Percentiles rank a stretch among this genome's conserved stretches.
phyloP scores from a whole-genome alignment of 192 early-diverging fungal species.

The Mortierella alpina region DNA sequence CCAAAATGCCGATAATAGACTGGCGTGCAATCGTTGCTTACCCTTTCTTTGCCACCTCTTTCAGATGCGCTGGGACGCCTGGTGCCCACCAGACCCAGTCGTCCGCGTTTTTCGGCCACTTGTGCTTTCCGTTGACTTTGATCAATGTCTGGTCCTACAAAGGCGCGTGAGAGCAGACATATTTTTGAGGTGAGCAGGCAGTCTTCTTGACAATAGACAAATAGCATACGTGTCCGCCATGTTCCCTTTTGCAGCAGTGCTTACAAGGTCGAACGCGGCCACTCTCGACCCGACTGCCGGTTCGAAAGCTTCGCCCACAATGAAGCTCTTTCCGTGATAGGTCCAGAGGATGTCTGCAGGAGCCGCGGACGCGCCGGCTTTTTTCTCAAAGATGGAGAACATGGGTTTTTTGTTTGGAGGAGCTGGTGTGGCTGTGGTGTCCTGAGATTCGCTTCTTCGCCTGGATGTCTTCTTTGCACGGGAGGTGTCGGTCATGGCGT shows the following conservation, averaged over 20 bases:
- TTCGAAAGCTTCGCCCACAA: constrained; percentile 41
- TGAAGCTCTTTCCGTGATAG: constrained; percentile 34
- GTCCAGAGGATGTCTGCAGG: constrained; percentile 29
- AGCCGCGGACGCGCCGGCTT: not conserved
- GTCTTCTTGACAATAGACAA: not conserved
- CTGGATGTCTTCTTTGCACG: not conserved
- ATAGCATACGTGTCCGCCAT: not conserved
- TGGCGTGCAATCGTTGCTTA: constrained; percentile 45
- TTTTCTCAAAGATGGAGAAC: constrained; percentile 46
- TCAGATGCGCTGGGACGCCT: constrained; percentile 67
- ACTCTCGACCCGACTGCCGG: constrained; percentile 56
- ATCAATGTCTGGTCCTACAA: constrained; percentile 82
- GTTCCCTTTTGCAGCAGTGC: not conserved
- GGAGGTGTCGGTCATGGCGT: constrained; percentile 8
- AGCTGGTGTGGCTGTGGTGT: not conserved
- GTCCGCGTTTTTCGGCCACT: constrained; percentile 70
- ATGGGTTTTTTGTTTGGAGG: constrained; percentile 30
- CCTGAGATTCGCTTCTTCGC: constrained; percentile 17
- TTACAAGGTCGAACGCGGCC: constrained; percentile 78
- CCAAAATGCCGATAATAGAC: constrained; percentile 17
- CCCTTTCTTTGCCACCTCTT: constrained; percentile 69
- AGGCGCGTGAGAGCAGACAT: not conserved
- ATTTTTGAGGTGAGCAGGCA: not conserved
- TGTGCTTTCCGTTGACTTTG: constrained; percentile 67
- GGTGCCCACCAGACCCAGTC: constrained; percentile 86